phyloP scores from a whole-genome alignment of 208 protist species.

The Leishmania mexicana region DNA sequence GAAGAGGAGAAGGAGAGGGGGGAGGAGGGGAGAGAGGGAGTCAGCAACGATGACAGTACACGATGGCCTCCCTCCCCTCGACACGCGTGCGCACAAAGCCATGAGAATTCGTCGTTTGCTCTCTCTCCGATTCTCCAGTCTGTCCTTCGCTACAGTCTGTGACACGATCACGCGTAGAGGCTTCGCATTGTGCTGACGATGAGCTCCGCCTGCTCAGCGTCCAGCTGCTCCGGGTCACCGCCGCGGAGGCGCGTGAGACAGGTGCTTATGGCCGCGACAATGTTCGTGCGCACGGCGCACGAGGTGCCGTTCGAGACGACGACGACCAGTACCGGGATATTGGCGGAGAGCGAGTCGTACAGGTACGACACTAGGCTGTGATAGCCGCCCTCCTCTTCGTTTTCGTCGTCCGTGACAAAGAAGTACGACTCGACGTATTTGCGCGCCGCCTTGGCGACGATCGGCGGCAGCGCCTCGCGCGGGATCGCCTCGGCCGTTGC shows the following conservation, averaged over 20 bases:
- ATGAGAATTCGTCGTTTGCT: not conserved
- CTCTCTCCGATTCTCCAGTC: constrained; percentile 7
- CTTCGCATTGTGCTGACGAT: constrained; percentile 40
- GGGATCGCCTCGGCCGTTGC: not conserved
- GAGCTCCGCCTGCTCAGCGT: constrained; percentile 40
- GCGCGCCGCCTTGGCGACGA: constrained; percentile 37
- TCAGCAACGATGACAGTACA: not conserved
- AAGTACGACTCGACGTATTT: constrained; percentile 64
- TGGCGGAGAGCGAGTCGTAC: constrained; percentile 21
- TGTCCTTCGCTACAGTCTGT: not conserved
- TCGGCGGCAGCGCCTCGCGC: constrained; percentile 33
- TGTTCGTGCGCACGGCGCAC: constrained; percentile 41
- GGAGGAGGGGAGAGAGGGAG: no score
- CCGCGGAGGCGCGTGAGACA: constrained; percentile 17
- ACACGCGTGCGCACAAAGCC: not conserved
- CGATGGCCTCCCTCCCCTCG: not conserved
- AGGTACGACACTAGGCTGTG: constrained; percentile 44
- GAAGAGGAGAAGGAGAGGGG: no score
- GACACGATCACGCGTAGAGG: constrained; percentile 26
- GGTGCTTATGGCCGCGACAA: constrained; percentile 45
- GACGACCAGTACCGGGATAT: constrained; percentile 47
- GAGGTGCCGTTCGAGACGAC: constrained; percentile 37
- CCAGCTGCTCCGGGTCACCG: constrained; percentile 30
- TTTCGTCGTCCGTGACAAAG: constrained; percentile 44
- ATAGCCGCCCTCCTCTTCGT: constrained; percentile 46